Evolutionary conservation across 2,329 filamentous ascomycete genomes (phyloP).

Genomic region (Penicillium sumatraense): DNA sequence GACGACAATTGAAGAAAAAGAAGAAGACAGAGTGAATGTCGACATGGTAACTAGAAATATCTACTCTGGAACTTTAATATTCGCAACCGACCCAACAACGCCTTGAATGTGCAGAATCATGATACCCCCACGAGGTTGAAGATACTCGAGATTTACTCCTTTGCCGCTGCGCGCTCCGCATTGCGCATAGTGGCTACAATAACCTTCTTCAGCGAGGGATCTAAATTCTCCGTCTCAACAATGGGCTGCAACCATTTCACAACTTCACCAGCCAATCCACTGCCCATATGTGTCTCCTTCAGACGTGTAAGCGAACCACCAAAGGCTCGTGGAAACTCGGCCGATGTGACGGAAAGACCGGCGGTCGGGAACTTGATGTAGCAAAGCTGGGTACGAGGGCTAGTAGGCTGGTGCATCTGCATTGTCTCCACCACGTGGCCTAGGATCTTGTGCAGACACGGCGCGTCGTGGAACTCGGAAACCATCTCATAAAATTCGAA

Average conservation of each 20-base stretch:
- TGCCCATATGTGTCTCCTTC: slow-evolving; percentile 53
- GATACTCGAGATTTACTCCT: slow-evolving; percentile 21
- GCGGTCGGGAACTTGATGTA: slow-evolving; percentile 72
- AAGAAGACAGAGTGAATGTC: neutral
- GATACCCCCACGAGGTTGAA: neutral
- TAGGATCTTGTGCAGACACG: slow-evolving; percentile 68
- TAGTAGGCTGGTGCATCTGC: slow-evolving; percentile 61
- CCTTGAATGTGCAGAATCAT: slow-evolving; percentile 20
- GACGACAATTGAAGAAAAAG: neutral
- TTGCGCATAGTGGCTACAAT: slow-evolving; percentile 46
- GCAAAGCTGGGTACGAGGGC: slow-evolving; percentile 70
- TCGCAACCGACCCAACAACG: slow-evolving; percentile 34
- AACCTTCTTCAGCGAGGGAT: slow-evolving; percentile 60
- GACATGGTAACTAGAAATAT: slow-evolving; percentile 17
- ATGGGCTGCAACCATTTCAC: slow-evolving; percentile 56
- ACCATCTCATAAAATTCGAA: slow-evolving; percentile 83
- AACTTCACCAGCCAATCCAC: slow-evolving; percentile 51
- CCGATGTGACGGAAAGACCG: slow-evolving; percentile 65
- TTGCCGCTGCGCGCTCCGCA: slow-evolving; percentile 34
- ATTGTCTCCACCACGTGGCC: slow-evolving; percentile 73
- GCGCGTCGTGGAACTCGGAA: slow-evolving; percentile 67
- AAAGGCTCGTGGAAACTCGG: slow-evolving; percentile 74
- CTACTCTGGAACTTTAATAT: slow-evolving; percentile 23
- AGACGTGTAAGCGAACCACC: slow-evolving; percentile 67
- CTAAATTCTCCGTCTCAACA: slow-evolving; percentile 51